Evolutionary conservation across 2,329 filamentous ascomycete species (phyloP).

Genomic region (Stagonosporopsis cucurbitacearum): DNA sequence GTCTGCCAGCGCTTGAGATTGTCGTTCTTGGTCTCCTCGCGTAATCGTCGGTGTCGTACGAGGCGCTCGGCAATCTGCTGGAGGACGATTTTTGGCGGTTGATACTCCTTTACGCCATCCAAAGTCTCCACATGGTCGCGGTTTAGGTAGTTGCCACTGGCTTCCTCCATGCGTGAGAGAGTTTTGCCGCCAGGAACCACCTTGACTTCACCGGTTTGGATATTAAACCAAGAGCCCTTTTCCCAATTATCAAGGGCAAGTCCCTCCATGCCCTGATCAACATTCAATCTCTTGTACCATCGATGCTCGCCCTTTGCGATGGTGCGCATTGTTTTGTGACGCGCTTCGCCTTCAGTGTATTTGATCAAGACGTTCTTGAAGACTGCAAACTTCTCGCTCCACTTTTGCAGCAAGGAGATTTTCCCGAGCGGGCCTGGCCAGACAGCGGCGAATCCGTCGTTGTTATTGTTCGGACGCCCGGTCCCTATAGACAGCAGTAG

Average conservation of each 20-base stretch:
- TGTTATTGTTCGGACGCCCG: conserved; percentile 52
- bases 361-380: conserved; percentile 59
- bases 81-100: conserved; percentile 53
- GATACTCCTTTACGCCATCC: conserved; percentile 51
- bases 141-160: conserved; percentile 50
- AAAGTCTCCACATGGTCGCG: conserved; percentile 45
- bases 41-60: conserved; percentile 53
- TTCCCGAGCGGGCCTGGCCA: conserved; percentile 56
- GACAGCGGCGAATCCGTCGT: conserved; percentile 56
- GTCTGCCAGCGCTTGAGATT: conserved; percentile 47
- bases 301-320: conserved; percentile 56
- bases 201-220: conserved; percentile 35
- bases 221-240: conserved; percentile 50
- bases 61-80: conserved; percentile 57
- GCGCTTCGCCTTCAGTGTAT: conserved; percentile 59
- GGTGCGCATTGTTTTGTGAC: conserved; percentile 56
- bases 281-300: conserved; percentile 60
- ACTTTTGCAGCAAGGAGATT: conserved; percentile 51
- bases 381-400: conserved; percentile 57
- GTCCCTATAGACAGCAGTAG: conserved; percentile 57
- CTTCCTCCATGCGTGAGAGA: conserved; percentile 54
- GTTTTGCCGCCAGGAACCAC: conserved; percentile 52
- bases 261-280: conserved; percentile 53
- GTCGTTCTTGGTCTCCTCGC: conserved; percentile 48
- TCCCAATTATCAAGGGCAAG: conserved; percentile 58